Conservation (phyloP, 768 basidiomycete genomes). For the Lyophyllum semitale region DNA sequence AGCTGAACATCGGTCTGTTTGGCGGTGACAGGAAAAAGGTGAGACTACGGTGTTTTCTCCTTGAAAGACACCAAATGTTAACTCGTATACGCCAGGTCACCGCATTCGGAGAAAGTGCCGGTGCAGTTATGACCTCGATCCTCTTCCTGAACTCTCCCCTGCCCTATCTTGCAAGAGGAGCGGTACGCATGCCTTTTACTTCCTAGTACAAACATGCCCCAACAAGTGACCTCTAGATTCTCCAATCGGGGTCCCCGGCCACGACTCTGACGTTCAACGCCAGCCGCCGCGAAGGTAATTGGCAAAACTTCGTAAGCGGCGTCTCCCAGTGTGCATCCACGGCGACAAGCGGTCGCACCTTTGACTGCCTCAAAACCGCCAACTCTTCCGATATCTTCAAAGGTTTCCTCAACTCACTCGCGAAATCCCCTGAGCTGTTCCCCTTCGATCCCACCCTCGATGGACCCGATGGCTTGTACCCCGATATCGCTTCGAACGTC, state of each 20-base stretch:
- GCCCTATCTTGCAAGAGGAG: slow-evolving; percentile 27
- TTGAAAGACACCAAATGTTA: background rate
- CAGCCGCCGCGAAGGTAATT: slow-evolving; percentile 26
- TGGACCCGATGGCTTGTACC: slow-evolving; percentile 37
- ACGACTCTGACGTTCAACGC: slow-evolving; percentile 28
- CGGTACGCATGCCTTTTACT: slow-evolving; percentile 20
- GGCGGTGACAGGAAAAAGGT: slow-evolving; percentile 58
- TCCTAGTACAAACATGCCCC: background rate
- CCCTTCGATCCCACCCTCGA: slow-evolving; percentile 42
- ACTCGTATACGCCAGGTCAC: slow-evolving; percentile 36
- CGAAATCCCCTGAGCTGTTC: slow-evolving; percentile 25
- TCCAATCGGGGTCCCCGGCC: slow-evolving; percentile 43
- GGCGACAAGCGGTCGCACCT: slow-evolving; percentile 30
- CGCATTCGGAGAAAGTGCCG: slow-evolving; percentile 50
- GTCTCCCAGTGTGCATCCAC: slow-evolving; percentile 25
- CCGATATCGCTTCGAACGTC: slow-evolving; percentile 37
- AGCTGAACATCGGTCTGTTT: slow-evolving; percentile 53
- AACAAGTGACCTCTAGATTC: slow-evolving; percentile 31
- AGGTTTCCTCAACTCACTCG: slow-evolving; percentile 24
- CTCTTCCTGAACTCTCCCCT: slow-evolving; percentile 35
- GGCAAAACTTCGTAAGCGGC: slow-evolving; percentile 30
- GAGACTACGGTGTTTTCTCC: background rate
- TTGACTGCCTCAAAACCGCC: slow-evolving; percentile 29
- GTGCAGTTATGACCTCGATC: slow-evolving; percentile 41
- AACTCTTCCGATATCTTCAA: slow-evolving; percentile 29